These are phyloP conservation scores for Paradendryphiella salina DNA, from an alignment of 2,329 filamentous ascomycete species.

Conservation along the genomic window DNA sequence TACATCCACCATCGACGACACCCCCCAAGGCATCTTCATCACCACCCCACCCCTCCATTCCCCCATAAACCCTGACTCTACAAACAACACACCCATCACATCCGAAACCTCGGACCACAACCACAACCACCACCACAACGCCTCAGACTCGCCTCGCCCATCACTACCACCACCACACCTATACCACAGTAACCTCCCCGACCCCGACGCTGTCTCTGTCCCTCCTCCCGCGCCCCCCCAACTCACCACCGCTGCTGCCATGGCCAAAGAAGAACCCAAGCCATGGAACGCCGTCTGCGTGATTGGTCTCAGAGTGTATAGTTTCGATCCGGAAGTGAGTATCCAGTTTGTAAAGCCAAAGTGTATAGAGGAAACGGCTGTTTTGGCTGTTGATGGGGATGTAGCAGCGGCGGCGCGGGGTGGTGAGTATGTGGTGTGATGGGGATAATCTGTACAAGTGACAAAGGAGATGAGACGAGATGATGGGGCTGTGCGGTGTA, in stretches of 20 bases:
- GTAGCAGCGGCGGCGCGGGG: constrained; percentile 35
- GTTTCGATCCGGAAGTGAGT: constrained; percentile 35
- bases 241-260: neutral
- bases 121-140: neutral
- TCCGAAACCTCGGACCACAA: neutral
- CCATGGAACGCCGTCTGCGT: constrained; percentile 66
- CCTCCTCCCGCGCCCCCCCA: neutral
- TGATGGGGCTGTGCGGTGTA: too few relatives aligned
- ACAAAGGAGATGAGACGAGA: too few relatives aligned
- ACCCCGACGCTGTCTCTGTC: too few relatives aligned
- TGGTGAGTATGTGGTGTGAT: neutral
- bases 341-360: constrained; percentile 41
- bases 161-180: neutral
- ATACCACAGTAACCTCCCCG: neutral
- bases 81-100: neutral
- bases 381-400: constrained; percentile 38
- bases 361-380: constrained; percentile 35
- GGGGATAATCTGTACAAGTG: neutral
- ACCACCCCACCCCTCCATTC: neutral
- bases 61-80: neutral
- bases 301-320: constrained; percentile 59
- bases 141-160: neutral
- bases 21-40: neutral
- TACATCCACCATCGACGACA: neutral
- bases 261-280: constrained; percentile 25